A percentile compares a stretch with the other conserved stretches of the same genome.
These are phyloP conservation scores for Symbiotaphrina buchneri DNA, from an alignment of 495 filamentous ascomycete genomes.

Conservation along the genomic window DNA sequence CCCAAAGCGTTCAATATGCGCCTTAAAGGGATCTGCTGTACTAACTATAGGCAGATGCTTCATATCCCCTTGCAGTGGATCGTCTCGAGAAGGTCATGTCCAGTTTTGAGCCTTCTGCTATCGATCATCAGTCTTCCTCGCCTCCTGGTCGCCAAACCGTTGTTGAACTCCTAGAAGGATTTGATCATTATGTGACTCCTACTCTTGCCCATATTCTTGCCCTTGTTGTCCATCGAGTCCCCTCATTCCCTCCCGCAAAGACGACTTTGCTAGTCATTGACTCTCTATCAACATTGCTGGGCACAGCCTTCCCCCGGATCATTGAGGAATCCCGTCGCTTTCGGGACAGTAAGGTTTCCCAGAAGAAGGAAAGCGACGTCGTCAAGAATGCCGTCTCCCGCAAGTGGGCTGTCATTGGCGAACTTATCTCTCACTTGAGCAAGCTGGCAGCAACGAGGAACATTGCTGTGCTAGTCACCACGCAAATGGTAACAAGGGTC, in stretches of 20 bases:
- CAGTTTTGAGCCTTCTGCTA: slow-evolving; percentile 4
- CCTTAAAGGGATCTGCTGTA: slow-evolving; percentile 6
- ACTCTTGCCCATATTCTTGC: slow-evolving; percentile 59
- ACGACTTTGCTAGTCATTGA: slow-evolving; percentile 7
- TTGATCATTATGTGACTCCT: slow-evolving; percentile 17
- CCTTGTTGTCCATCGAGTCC: slow-evolving; percentile 37
- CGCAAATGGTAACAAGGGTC: slow-evolving; percentile 50
- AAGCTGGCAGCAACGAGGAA: slow-evolving; percentile 46
- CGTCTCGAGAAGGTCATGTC: slow-evolving; percentile 2
- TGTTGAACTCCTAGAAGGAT: slow-evolving; percentile 11
- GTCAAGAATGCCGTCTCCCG: slow-evolving; percentile 33
- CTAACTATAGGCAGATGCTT: slow-evolving; percentile 3
- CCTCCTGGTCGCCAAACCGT: slow-evolving; percentile 3
- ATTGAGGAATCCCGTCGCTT: not conserved
- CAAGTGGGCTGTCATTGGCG: slow-evolving; percentile 35
- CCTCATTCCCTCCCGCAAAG: slow-evolving; percentile 12
- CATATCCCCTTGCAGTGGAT: not conserved
- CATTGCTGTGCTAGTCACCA: slow-evolving; percentile 44
- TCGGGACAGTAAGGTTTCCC: not conserved
- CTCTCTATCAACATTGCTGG: slow-evolving; percentile 4
- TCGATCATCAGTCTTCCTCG: no score
- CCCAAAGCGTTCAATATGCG: slow-evolving; percentile 2
- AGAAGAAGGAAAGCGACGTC: slow-evolving; percentile 17
- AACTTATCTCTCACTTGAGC: slow-evolving; percentile 29
- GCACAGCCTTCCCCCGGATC: slow-evolving; percentile 4